phyloP scores from a whole-genome alignment of 1,284 basidiomycete species.

The Melampsora larici-populina region DNA sequence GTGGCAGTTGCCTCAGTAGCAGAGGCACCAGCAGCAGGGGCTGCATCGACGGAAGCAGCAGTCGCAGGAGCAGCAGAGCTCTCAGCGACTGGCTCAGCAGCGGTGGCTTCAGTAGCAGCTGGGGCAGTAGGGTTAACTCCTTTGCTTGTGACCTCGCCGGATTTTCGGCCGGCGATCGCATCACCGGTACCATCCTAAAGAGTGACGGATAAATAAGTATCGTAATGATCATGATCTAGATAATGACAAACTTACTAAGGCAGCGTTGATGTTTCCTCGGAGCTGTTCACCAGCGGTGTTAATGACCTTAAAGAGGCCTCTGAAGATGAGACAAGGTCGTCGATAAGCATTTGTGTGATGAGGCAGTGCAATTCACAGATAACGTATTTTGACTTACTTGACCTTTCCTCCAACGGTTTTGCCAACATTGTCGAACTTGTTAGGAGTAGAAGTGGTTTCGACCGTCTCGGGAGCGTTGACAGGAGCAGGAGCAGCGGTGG shows the following conservation, averaged over 20 bases:
- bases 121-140: not conserved
- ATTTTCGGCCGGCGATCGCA: conserved; percentile 18
- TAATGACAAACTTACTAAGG: conserved; percentile 6
- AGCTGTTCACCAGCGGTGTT: conserved; percentile 34
- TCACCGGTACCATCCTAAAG: conserved; percentile 33
- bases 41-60: no score
- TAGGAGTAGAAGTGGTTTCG: conserved; percentile 4
- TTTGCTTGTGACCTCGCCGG: conserved; percentile 5
- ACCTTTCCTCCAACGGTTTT: conserved; percentile 24
- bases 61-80: not conserved
- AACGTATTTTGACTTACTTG: not conserved
- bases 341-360: not conserved
- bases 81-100: not conserved
- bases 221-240: not conserved
- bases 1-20: not conserved
- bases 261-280: conserved; percentile 35
- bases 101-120: not conserved
- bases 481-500: conserved; percentile 12
- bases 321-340: not conserved
- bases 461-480: not conserved
- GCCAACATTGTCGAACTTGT: conserved; percentile 12
- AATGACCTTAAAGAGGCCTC: conserved; percentile 7
- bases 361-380: not conserved
- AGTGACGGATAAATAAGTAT: not conserved
- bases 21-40: not conserved